Percentiles rank a stretch among this genome's conserved stretches.
These are phyloP conservation scores for Sordaria brevicollis DNA, from an alignment of 495 filamentous ascomycete species.

Conservation along the genomic window DNA sequence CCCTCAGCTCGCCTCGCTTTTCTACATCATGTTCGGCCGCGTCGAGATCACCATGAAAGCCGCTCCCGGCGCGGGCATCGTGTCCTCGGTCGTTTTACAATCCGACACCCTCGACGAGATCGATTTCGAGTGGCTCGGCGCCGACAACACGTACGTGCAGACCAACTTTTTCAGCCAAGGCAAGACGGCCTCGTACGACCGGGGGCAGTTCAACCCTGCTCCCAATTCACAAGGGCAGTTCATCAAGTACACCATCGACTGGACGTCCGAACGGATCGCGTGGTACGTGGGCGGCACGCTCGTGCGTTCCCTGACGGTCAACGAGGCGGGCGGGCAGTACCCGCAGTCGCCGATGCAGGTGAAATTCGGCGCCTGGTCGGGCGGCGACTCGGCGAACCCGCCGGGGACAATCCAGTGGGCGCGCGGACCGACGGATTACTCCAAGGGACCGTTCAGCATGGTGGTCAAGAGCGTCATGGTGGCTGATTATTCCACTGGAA, in stretches of 20 bases:
- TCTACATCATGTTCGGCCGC: slow-evolving; percentile 79
- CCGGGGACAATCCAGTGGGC: slow-evolving; percentile 82
- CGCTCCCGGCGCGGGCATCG: slow-evolving; percentile 59
- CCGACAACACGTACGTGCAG: slow-evolving; percentile 56
- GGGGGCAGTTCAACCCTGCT: slow-evolving; percentile 59
- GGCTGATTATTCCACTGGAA: slow-evolving; percentile 85
- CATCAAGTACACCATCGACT: slow-evolving; percentile 86
- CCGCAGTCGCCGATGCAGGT: slow-evolving; percentile 88
- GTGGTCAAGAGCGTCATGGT: slow-evolving; percentile 63
- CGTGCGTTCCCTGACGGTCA: slow-evolving; percentile 52
- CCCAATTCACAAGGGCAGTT: slow-evolving; percentile 53
- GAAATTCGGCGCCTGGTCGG: slow-evolving; percentile 80
- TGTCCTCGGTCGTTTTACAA: slow-evolving; percentile 77
- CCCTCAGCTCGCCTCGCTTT: slow-evolving; percentile 64
- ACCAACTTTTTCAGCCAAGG: slow-evolving; percentile 95
- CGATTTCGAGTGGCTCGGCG: slow-evolving; percentile 78
- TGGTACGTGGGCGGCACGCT: slow-evolving; percentile 71
- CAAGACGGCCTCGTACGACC: slow-evolving; percentile 59
- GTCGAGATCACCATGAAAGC: slow-evolving; percentile 63
- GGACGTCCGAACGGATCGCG: slow-evolving; percentile 63
- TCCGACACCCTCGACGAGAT: slow-evolving; percentile 92
- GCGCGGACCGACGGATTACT: slow-evolving; percentile 69
- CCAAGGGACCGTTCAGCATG: slow-evolving; percentile 76
- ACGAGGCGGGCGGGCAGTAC: slow-evolving; percentile 57
- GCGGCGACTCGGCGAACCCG: slow-evolving; percentile 63